These are phyloP conservation scores for Dendrobium nobile DNA, from an alignment of 106 monocot species.

Conservation along the genomic window DNA sequence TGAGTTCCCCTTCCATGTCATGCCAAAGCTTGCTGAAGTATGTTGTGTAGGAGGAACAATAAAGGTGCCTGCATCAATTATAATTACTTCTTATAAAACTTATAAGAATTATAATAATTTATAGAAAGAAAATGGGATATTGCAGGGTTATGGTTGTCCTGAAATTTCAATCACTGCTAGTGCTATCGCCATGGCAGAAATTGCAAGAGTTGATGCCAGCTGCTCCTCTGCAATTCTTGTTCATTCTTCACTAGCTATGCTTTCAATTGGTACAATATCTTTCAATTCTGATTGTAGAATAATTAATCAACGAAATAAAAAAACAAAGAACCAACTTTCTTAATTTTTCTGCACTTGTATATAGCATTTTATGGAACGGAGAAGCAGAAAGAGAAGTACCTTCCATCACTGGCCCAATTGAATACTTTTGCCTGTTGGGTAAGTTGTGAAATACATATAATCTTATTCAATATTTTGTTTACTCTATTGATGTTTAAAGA, in stretches of 20 bases:
- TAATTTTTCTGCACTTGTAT: background rate
- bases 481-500: background rate
- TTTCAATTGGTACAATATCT: conserved; percentile 52
- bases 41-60: conserved; percentile 75
- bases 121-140: too few species aligned
- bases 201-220: conserved; percentile 94
- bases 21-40: conserved; percentile 67
- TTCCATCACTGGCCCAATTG: conserved; percentile 58
- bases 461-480: background rate
- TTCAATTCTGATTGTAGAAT: background rate
- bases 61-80: conserved; percentile 31
- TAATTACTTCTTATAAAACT: background rate
- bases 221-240: conserved; percentile 81
- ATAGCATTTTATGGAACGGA: conserved; percentile 81
- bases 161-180: conserved; percentile 70
- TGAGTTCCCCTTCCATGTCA: conserved; percentile 77
- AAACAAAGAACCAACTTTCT: background rate
- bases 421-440: conserved; percentile 69
- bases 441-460: background rate
- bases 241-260: conserved; percentile 92
- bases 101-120: too few species aligned
- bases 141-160: conserved; percentile 86
- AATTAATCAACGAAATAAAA: too few species aligned
- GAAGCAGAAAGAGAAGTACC: conserved; percentile 63
- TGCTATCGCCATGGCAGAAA: conserved; percentile 65